Percentiles rank a stretch among this genome's conserved stretches.
Conservation (phyloP, 129 eudicot genomes). For the Helianthus annuus region DNA sequence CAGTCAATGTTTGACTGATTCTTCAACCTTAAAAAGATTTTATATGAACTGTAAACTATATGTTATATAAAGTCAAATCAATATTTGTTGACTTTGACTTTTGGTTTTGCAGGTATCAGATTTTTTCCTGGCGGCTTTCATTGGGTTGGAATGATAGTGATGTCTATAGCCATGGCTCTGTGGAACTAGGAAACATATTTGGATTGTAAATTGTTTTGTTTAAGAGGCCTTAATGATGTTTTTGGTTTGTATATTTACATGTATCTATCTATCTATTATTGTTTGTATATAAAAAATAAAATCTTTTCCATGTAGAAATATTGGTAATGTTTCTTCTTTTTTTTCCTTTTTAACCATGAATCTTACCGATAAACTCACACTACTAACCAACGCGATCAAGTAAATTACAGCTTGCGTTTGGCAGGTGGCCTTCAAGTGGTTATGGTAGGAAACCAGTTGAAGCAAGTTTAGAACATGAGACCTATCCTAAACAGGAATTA, state of each 20-base stretch:
- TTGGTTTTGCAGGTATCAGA: slow-evolving; percentile 39
- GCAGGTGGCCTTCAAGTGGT: too few relatives aligned
- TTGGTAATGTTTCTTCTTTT: too few relatives aligned
- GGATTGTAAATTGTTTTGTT: slow-evolving; percentile 9
- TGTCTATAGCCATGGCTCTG: slow-evolving; percentile 36
- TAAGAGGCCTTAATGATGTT: not conserved
- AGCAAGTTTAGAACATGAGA: too few relatives aligned
- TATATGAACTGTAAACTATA: not conserved
- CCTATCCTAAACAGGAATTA: too few relatives aligned
- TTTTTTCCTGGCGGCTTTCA: slow-evolving; percentile 45
- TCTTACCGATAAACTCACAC: too few relatives aligned
- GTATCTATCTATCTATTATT: not conserved
- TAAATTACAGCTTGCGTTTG: too few relatives aligned
- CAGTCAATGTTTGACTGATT: slow-evolving; percentile 18
- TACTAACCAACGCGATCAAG: too few relatives aligned
- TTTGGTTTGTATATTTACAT: slow-evolving; percentile 5
- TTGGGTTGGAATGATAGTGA: slow-evolving; percentile 45
- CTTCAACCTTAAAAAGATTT: not conserved
- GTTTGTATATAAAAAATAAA: slow-evolving; percentile 2
- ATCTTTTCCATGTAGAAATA: not conserved
- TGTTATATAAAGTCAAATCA: not conserved
- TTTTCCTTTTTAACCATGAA: too few relatives aligned
- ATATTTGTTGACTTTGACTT: slow-evolving; percentile 11
- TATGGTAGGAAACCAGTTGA: too few relatives aligned
- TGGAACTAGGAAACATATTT: slow-evolving; percentile 28